phyloP scores from a whole-genome alignment of 2,329 filamentous ascomycete genomes.

The Apiospora aurea region DNA sequence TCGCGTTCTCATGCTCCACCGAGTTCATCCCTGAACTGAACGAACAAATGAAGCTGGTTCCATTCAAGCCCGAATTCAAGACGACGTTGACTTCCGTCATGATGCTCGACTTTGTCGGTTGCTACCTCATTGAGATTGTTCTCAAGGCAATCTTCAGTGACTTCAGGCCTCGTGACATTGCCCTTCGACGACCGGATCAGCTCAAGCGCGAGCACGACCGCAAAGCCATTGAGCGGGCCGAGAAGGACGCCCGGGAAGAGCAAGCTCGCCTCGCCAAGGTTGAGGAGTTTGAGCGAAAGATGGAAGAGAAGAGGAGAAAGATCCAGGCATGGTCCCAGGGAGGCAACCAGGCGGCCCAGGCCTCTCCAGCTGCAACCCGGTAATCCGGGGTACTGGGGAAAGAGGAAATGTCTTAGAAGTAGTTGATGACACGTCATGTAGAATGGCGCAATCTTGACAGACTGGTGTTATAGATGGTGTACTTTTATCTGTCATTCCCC shows the following conservation, averaged over 20 bases:
- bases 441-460: not conserved
- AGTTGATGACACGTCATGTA: conserved; percentile 13
- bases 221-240: conserved; percentile 63
- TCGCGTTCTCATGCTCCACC: conserved; percentile 93
- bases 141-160: conserved; percentile 90
- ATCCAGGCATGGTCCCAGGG: conserved; percentile 55
- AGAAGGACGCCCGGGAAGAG: conserved; percentile 60
- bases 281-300: conserved; percentile 64
- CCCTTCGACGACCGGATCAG: conserved; percentile 85
- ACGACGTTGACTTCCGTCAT: conserved; percentile 82
- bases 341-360: conserved; percentile 11
- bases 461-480: conserved; percentile 5
- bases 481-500: not conserved
- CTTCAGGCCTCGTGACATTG: conserved; percentile 93
- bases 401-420: not conserved
- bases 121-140: conserved; percentile 85
- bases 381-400: not conserved
- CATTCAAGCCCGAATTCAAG: conserved; percentile 90
- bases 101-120: conserved; percentile 85
- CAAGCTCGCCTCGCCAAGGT: conserved; percentile 60
- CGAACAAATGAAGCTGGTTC: conserved; percentile 88
- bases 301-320: conserved; percentile 58
- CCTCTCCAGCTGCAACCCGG: conserved; percentile 3
- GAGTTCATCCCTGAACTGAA: conserved; percentile 97
- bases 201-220: conserved; percentile 76